Base-by-base conservation (phyloP, 352 stramenopile genomes). In the Aphanomyces astaci region DNA sequence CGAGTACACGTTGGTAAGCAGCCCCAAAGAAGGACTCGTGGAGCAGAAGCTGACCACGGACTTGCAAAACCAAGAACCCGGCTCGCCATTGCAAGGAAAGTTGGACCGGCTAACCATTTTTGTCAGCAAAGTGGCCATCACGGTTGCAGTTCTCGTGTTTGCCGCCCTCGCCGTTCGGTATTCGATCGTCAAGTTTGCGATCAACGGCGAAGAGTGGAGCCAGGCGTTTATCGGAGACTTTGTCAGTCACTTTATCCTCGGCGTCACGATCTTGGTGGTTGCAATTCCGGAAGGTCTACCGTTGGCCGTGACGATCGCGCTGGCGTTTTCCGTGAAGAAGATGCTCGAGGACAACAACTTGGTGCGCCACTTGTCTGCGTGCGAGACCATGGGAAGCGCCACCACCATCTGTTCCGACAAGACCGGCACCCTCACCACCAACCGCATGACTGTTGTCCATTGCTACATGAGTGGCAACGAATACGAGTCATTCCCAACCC, bases 341-440 rank as follows among this genome's bases (percentile, higher is more conserved):
- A 92, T 92, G 84, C 73, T 73, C 7, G 74, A 75, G 30, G 86
- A 87, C 52, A 86, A 82, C 15, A 81, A 92, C 62, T 74, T 96
- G 4, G 86, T 96, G 31, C 94, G 94, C 74, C 92, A 92, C 60
- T 73, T 96, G 17, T 75, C 92, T 71, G 79, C 75, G 56, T 80
- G 95, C 17, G 86, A 96, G 73, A 96, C 87, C 10, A 70, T 96
- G 0, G 87, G 87, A 15, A 88, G 77, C 17, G 91, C 85, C 11
- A 88, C 79, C 19, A 89, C 79, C 71, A 97, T 97, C 71, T 97
- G 87, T 76, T 94, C 82, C 2, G 91, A 97, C 74, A 96, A 96
- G 76, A 96, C 88, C 0, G 88, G 88, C 17, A 97, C 89, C 10
- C 72, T 97, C 22, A 97, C 89, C 15, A 71, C 85, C 57, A 96